Evolutionary conservation across 2,329 filamentous ascomycete genomes (phyloP).

Genomic region (Sclerotinia borealis): DNA sequence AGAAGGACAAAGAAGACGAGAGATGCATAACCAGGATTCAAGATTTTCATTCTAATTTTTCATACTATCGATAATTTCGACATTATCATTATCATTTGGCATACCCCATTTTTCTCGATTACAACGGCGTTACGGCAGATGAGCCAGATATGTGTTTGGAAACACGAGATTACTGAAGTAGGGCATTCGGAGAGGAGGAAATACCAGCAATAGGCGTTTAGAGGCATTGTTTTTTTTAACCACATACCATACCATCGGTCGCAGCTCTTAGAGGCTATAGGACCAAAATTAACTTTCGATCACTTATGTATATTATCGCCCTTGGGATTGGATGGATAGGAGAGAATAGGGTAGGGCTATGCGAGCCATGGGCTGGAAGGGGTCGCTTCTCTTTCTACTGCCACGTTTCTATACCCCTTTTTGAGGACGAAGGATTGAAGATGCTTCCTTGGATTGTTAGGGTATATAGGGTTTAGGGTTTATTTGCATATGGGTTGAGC

Average conservation of each 20-base stretch:
- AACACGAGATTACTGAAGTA: neutral
- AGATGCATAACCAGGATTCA: constrained; percentile 3
- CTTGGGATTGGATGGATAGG: neutral
- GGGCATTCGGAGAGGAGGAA: constrained; percentile 1
- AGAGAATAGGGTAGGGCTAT: neutral
- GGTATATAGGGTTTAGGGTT: neutral
- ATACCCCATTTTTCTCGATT: neutral
- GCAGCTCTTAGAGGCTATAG: too few species aligned
- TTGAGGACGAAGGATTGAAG: neutral
- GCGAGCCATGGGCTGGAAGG: neutral
- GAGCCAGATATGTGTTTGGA: neutral
- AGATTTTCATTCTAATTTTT: neutral
- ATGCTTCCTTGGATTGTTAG: neutral
- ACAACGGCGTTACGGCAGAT: constrained; percentile 5
- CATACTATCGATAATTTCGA: neutral
- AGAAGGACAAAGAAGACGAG: neutral
- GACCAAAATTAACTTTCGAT: neutral
- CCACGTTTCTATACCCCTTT: neutral
- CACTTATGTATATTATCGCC: constrained; percentile 1
- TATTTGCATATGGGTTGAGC: constrained; percentile 8
- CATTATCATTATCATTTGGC: constrained; percentile 4
- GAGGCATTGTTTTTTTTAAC: neutral
- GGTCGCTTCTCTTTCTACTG: neutral
- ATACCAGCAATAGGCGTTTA: constrained; percentile 6
- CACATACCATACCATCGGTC: constrained; percentile 4